Evolutionary conservation across 2,329 filamentous ascomycete genomes (phyloP).

Genomic region (Rhinocladiella similis): DNA sequence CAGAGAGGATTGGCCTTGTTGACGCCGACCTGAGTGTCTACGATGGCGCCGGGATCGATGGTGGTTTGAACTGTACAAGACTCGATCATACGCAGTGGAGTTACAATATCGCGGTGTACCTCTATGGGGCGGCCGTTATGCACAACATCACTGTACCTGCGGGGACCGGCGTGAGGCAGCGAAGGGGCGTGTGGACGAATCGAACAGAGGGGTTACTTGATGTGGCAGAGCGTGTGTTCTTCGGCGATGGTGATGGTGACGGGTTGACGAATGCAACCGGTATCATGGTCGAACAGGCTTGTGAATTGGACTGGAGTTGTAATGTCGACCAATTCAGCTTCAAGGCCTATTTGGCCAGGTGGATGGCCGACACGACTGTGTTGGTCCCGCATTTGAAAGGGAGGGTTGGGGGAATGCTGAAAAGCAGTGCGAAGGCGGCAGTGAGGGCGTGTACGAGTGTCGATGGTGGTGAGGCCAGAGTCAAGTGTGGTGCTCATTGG

Average conservation of each 20-base stretch:
- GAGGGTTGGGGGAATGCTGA: constrained; percentile 50
- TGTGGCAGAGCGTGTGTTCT: not conserved
- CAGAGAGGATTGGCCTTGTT: constrained; percentile 56
- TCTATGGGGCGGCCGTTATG: constrained; percentile 40
- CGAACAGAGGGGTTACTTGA: not conserved
- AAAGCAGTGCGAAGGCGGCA: not conserved
- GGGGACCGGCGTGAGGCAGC: not conserved
- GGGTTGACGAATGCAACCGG: constrained; percentile 41
- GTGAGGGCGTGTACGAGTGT: not conserved
- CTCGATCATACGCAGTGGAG: constrained; percentile 65
- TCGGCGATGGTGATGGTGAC: constrained; percentile 50
- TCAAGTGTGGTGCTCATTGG: constrained; percentile 67
- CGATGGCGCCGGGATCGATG: constrained; percentile 56
- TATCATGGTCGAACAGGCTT: constrained; percentile 59
- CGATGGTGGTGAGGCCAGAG: constrained; percentile 41
- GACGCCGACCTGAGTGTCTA: constrained; percentile 63
- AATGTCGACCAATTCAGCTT: constrained; percentile 64
- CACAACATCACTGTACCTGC: constrained; percentile 55
- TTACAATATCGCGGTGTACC: constrained; percentile 62
- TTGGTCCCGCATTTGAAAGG: constrained; percentile 56
- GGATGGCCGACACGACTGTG: constrained; percentile 57
- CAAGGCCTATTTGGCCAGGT: constrained; percentile 64
- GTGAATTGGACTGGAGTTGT: constrained; percentile 56
- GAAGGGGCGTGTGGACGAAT: not conserved
- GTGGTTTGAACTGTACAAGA: constrained; percentile 57